Evolutionary conservation across 495 filamentous ascomycete species (phyloP).

Genomic region (Penicillium flavigenum): DNA sequence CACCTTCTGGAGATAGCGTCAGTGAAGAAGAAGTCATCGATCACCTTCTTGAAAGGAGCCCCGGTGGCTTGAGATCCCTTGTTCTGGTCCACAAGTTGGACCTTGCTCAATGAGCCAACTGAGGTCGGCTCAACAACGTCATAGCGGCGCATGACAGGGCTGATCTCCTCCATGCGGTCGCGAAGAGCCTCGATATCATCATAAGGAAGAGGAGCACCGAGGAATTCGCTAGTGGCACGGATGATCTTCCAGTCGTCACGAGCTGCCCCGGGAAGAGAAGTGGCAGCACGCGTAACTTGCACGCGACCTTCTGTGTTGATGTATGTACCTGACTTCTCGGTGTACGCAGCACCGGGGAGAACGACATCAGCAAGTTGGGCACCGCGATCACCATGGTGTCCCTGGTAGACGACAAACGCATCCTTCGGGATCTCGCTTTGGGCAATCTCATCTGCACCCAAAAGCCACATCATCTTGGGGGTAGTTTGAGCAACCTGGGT

Average conservation of each 20-base stretch:
- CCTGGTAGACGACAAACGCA: conserved; percentile 96
- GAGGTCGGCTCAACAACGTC: conserved; percentile 82
- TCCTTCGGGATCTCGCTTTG: conserved; percentile 82
- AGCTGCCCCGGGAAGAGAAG: conserved; percentile 79
- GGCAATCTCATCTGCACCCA: conserved; percentile 88
- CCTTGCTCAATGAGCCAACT: conserved; percentile 71
- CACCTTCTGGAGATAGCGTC: conserved; percentile 93
- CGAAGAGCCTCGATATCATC: conserved; percentile 84
- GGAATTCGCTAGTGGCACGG: conserved; percentile 83
- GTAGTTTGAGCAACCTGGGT: conserved; percentile 71
- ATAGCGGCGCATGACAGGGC: conserved; percentile 81
- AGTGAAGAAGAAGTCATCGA: conserved; percentile 97
- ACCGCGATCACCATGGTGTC: conserved; percentile 92
- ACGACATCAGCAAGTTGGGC: conserved; percentile 92
- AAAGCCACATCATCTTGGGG: conserved; percentile 94
- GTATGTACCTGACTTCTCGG: conserved; percentile 95
- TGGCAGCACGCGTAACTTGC: conserved; percentile 87
- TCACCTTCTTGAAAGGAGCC: conserved; percentile 71
- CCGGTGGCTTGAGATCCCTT: conserved; percentile 71
- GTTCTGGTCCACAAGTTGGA: conserved; percentile 93
- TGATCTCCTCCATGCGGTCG: conserved; percentile 93
- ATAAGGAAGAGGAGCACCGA: conserved; percentile 84
- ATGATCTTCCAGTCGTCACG: conserved; percentile 99
- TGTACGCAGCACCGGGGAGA: conserved; percentile 91
- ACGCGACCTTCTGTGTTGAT: conserved; percentile 96